A percentile compares a stretch with the other conserved stretches of the same genome.
phyloP scores from a whole-genome alignment of 2,329 filamentous ascomycete species.

The Penicillium vulpinum region DNA sequence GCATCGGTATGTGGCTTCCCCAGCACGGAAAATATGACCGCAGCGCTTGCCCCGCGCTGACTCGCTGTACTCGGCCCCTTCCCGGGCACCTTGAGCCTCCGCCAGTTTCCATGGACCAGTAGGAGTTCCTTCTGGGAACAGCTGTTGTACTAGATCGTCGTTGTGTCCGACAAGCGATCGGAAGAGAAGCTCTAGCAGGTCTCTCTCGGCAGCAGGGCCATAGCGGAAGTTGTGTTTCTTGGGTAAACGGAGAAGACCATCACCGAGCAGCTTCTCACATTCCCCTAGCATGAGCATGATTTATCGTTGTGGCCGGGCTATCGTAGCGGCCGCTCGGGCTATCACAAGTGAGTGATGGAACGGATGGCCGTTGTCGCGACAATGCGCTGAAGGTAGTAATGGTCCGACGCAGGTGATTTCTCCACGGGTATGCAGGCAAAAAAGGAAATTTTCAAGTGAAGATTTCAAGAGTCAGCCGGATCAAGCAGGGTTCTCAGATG shows the following conservation, averaged over 20 bases:
- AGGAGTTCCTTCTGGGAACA: conserved; percentile 77
- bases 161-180: conserved; percentile 78
- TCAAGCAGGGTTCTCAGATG: background rate
- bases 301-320: conserved; percentile 27
- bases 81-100: conserved; percentile 85
- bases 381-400: conserved; percentile 7
- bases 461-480: no score
- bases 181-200: conserved; percentile 79
- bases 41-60: conserved; percentile 89
- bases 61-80: conserved; percentile 92
- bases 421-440: background rate
- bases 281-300: conserved; percentile 46
- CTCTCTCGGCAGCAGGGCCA: conserved; percentile 65
- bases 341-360: conserved; percentile 14
- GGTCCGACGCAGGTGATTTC: conserved; percentile 2
- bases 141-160: conserved; percentile 69
- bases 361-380: conserved; percentile 14
- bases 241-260: conserved; percentile 77
- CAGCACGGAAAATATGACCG: conserved; percentile 93
- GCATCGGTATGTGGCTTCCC: conserved; percentile 92
- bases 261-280: conserved; percentile 77
- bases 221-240: conserved; percentile 73
- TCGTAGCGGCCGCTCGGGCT: conserved; percentile 29
- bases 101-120: conserved; percentile 70
- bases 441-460: background rate